Evolutionary conservation across 1,139 yeast species (phyloP), one percentile per base, ranked within the genome.

Genomic region (Diutina rugosa): DNA sequence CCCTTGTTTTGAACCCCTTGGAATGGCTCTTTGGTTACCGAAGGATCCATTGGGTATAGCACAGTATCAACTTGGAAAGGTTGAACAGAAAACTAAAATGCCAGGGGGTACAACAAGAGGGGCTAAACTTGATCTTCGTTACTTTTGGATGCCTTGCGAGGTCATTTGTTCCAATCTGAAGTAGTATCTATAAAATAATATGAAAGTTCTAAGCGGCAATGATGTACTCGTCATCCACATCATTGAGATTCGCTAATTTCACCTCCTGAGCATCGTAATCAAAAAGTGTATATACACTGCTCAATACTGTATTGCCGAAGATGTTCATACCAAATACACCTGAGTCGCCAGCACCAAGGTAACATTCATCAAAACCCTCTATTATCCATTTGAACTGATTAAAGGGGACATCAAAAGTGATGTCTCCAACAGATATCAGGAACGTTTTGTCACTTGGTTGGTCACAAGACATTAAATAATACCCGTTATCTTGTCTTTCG

Each of bases 391-490:
- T 32, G 18, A 62, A 57, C 7, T 56, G 58, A 29, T 56, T 32
- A 14, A 55, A 52, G 0, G 63, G 61, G 38, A 61, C 61, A n/a
- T 57, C 54, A 35, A 61, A 59, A 8, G 56, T 46, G 29, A 57
- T 56, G 21, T 57, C 58, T n/a, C 49, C 57, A 16, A 57, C 46
- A 28, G 38, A n/a, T 32, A 56, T 16, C 38, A 41, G 46, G n/a
- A 56, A 12, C 46, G n/a, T 32, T 30, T 55, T 28, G 55, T 49
- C 53, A 30, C 21, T 44, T 26, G 57, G 57, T 35, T 55, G 58
- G 55, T 51, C 30, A 45, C 59, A 58, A 51, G 49, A 49, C 32
- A 58, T 44, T 18, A 32, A 26, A 38, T 55, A 56, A 26, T 52
- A 49, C 10, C 53, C 53, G 14, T 29, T 49, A 18, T 30, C 29